Base-by-base conservation (phyloP, 1,284 basidiomycete species). In the Polyporus tsugae region DNA sequence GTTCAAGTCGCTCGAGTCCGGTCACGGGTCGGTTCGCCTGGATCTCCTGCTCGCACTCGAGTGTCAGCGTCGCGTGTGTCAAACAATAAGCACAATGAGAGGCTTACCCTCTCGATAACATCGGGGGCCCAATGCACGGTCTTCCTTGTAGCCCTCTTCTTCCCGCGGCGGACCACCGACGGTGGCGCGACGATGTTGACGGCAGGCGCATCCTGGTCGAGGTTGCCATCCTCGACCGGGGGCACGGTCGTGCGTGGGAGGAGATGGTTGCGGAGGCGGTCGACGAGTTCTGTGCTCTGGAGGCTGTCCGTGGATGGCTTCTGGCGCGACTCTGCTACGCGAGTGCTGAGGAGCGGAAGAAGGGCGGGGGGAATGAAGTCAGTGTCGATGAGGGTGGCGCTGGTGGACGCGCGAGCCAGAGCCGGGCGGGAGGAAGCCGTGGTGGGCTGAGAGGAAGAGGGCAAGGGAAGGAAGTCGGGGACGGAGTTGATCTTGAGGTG, bases 181-280 rank as follows among this genome's bases (percentile, higher is more conserved):
- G 46, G 22, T 2, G 46, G 10, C 46, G 46, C 1, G 22, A 11
- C 46, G 22, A 9, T 22, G 22, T 52, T 25, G n/a, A 22, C 22
- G 22, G 4, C 46, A 11, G 46, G 46, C n/a, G 10, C 46, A 10
- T 52, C 46, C 22, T 52, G 46, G 22, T 11, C 46, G 46, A 52
- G 46, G 22, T 52, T 52, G 46, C 46, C 46, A 52, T 52, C 46
- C 46, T 52, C 46, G 46, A 52, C 46, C 46, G 22, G 46, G 46
- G 4, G n/a, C n/a, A 11, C 46, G 11, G 46, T 10, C 22, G 22
- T 25, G 41, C 41, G 15, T 22, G n/a, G 4, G 22, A 11, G 22
- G n/a, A 52, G 46, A 52, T 29, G 22, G 22, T 29, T 52, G 10
- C 22, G 46, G n/a, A 52, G 46, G 22, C 46, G 46, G 22, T 52